A percentile compares a stretch with the other conserved stretches of the same genome.
phyloP scores from a whole-genome alignment of 345 rosid species.

The Euphorbia pulcherrima region DNA sequence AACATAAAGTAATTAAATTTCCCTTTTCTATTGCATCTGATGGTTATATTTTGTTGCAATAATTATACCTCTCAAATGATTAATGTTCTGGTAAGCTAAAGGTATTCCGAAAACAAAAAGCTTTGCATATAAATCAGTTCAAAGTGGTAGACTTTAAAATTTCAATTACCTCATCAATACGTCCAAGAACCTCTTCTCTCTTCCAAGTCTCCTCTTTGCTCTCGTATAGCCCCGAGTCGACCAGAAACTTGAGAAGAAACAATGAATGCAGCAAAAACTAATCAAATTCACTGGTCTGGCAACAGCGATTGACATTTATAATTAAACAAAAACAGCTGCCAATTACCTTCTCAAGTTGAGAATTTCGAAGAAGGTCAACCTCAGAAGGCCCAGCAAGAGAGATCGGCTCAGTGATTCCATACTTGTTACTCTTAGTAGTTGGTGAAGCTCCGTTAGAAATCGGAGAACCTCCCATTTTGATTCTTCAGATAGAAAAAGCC shows the following conservation, averaged over 20 bases:
- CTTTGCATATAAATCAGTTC: not conserved
- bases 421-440: constrained; percentile 15
- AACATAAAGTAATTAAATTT: no score
- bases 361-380: constrained; percentile 24
- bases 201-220: constrained; percentile 21
- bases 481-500: no score
- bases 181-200: constrained; percentile 25
- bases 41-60: not conserved
- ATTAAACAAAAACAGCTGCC: not conserved
- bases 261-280: not conserved
- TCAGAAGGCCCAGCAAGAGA: constrained; percentile 23
- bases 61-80: not conserved
- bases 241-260: constrained; percentile 18
- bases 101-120: not conserved
- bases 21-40: not conserved
- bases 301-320: not conserved
- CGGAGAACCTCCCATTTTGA: constrained; percentile 21
- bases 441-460: constrained; percentile 3
- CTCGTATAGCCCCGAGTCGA: constrained; percentile 28
- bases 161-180: constrained; percentile 22
- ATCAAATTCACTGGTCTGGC: not conserved
- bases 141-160: not conserved
- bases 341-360: constrained; percentile 23
- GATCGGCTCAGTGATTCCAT: constrained; percentile 20
- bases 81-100: not conserved